These are phyloP conservation scores for Xylaria curta DNA, from an alignment of 495 filamentous ascomycete genomes.

Conservation along the genomic window DNA sequence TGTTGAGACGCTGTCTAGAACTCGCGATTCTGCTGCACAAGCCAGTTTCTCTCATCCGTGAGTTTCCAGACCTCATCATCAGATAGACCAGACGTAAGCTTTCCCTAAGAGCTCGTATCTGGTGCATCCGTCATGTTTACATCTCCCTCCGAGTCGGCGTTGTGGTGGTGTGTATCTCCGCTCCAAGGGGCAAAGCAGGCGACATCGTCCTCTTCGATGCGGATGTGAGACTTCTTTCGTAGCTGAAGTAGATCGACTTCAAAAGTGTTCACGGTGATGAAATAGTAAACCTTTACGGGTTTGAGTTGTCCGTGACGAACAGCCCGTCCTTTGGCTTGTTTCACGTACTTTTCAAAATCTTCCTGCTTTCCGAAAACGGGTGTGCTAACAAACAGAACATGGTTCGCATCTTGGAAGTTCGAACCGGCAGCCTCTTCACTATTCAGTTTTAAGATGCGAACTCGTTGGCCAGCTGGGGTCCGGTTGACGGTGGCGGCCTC, in stretches of 20 bases:
- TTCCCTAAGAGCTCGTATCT: background rate
- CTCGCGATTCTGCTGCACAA: conserved; percentile 28
- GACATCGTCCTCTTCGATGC: background rate
- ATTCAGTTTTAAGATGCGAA: conserved; percentile 71
- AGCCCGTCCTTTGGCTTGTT: conserved; percentile 74
- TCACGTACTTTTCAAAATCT: conserved; percentile 65
- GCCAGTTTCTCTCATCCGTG: conserved; percentile 28
- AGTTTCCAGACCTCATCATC: conserved; percentile 27
- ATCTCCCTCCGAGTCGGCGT: conserved; percentile 1
- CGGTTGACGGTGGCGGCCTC: background rate
- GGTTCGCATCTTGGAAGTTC: conserved; percentile 78
- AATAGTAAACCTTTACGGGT: conserved; percentile 71
- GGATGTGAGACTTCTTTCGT: conserved; percentile 24
- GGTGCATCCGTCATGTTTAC: background rate
- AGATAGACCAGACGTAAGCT: conserved; percentile 25
- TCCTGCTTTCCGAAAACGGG: conserved; percentile 57
- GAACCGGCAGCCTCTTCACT: conserved; percentile 70
- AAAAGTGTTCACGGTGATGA: conserved; percentile 67
- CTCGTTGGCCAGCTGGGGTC: conserved; percentile 36
- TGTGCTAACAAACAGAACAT: conserved; percentile 77
- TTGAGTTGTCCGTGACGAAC: conserved; percentile 72
- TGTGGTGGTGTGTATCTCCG: background rate
- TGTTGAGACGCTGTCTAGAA: background rate
- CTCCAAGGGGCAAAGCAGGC: conserved; percentile 5
- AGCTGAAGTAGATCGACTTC: conserved; percentile 69